Conservation (phyloP, 2,329 filamentous ascomycete species). For the Talaromyces sp. region DNA sequence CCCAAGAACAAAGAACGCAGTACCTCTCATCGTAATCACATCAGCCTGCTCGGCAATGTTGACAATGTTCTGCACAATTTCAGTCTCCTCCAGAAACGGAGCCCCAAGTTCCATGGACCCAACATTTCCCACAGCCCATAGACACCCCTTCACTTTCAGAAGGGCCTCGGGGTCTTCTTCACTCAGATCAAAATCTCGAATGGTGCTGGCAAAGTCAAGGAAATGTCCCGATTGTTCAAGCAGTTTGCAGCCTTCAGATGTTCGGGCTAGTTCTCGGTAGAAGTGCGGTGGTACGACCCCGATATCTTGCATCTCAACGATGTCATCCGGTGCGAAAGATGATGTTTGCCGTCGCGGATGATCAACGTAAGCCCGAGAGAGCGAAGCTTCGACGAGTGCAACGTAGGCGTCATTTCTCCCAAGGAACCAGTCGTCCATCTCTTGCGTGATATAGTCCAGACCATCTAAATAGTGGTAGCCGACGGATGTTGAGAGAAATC, state of each 20-base stretch:
- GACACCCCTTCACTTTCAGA: slow-evolving; percentile 89
- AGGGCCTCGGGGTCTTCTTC: slow-evolving; percentile 80
- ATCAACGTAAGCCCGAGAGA: slow-evolving; percentile 73
- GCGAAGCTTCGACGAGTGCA: slow-evolving; percentile 86
- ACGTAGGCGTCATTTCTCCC: slow-evolving; percentile 97
- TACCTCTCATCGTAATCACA: slow-evolving; percentile 89
- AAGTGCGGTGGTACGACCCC: slow-evolving; percentile 87
- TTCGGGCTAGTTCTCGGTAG: slow-evolving; percentile 90
- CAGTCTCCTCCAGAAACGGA: slow-evolving; percentile 83
- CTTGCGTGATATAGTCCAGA: slow-evolving; percentile 96
- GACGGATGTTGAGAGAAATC: slow-evolving; percentile 92
- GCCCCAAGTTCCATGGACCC: slow-evolving; percentile 97
- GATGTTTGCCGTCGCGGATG: slow-evolving; percentile 43
- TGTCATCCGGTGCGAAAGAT: slow-evolving; percentile 52
- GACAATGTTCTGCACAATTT: slow-evolving; percentile 83
- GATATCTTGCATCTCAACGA: slow-evolving; percentile 57
- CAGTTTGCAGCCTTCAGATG: slow-evolving; percentile 84
- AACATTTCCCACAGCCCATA: slow-evolving; percentile 97
- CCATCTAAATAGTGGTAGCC: slow-evolving; percentile 97
- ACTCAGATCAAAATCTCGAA: slow-evolving; percentile 81
- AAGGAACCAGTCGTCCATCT: slow-evolving; percentile 99
- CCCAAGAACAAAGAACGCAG: slow-evolving; percentile 92
- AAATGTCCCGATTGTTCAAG: slow-evolving; percentile 93
- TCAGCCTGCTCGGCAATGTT: slow-evolving; percentile 82
- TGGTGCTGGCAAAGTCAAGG: slow-evolving; percentile 84